Base-by-base conservation (phyloP, 208 protist species). In the Angomonas deanei region DNA sequence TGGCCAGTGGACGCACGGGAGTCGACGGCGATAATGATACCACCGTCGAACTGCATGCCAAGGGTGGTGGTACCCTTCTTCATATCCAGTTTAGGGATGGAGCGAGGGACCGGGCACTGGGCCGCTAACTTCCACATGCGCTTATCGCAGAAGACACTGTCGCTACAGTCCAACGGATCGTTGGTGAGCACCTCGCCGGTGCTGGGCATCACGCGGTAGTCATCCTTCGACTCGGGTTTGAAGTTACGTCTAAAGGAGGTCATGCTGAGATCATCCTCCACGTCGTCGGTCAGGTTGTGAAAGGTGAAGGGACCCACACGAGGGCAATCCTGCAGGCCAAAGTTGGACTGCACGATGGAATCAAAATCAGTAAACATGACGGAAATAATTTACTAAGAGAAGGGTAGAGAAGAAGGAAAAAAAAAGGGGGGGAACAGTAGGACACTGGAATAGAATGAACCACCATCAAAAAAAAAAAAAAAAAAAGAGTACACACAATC, bases 61-160 rank as follows among this genome's bases (percentile, higher is more conserved):
- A 99, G 87, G 26, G 98, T 99, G 1, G 99, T 99, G 0, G 99
- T 99, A 66, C 99, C 99, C 74, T 97, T 97, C 68, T 95, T 94
- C 62, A 74, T 32, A 48, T 93, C 69, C 3, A 97, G 31, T 47
- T 93, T 89, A 30, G 91, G 91, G 56, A 96, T 80, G 27, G 82
- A 72, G 32, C 84, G 84, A 10, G 91, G 91, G 28, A 94, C 84
- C n/a, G 91, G 87, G 64, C 87, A 93, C 23, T 70, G 36, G 57
- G 74, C 66, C 24, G 76, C 73, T n/a, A 94, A 70, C 50, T 87
- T 72, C 88, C 88, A 94, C 60, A 60, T 72, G 48, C 88, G 82
- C 32, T 64, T 78, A 46, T 91, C 83, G 19, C 78, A 70, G 38
- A 80, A 61, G 13, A 90, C 39, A 48, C 80, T 58, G 34, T 78